Evolutionary conservation across 2,329 filamentous ascomycete species (phyloP), one percentile per base, ranked within the genome.

Genomic region (Fusarium bulbicola): DNA sequence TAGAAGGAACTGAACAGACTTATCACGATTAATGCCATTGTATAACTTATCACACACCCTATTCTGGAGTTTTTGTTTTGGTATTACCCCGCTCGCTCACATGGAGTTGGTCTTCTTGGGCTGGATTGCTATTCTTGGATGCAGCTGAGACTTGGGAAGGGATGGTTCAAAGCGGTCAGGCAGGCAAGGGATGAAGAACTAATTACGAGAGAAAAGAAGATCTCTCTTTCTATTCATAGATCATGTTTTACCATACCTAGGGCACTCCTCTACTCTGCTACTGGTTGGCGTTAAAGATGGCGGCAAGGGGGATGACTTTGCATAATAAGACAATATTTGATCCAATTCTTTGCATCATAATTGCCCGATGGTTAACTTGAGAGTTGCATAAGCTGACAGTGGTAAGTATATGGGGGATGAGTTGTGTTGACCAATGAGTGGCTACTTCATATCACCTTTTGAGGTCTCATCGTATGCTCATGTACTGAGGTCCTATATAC

Each of bases 51-150:
- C 18, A 69, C 65, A 43, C 50, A 65, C 50, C 53, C 59, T 59
- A 39, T 61, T 65, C 66, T 42, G 52, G 36, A 59, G 37, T 54
- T 64, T 69, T 32, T 43, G 36, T 59, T 63, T 56, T 59, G 39
- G 59, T 42, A 62, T 72, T 75, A 77, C 75, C 75, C 75, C 72
- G 63, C 74, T 77, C 75, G 49, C 72, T 74, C 61, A 67, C 61
- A 49, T 42, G 64, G 39, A 56, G 45, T 67, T 72, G 73, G 54
- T 73, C n/a, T 52, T 66, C 66, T 64, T 63, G 45, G 53, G 43
- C 36, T 58, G 47, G 21, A 47, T 54, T 70, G 56, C 60, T 72
- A 71, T 59, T 61, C 54, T 62, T 46, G 62, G 72, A 66, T 43
- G 49, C 70, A 43, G 66, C 71, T 64, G 58, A 58, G 60, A 61